Evolutionary conservation across 2,329 filamentous ascomycete genomes (phyloP), one percentile per base, ranked within the genome.

Genomic region (Pleomassaria siparia): DNA sequence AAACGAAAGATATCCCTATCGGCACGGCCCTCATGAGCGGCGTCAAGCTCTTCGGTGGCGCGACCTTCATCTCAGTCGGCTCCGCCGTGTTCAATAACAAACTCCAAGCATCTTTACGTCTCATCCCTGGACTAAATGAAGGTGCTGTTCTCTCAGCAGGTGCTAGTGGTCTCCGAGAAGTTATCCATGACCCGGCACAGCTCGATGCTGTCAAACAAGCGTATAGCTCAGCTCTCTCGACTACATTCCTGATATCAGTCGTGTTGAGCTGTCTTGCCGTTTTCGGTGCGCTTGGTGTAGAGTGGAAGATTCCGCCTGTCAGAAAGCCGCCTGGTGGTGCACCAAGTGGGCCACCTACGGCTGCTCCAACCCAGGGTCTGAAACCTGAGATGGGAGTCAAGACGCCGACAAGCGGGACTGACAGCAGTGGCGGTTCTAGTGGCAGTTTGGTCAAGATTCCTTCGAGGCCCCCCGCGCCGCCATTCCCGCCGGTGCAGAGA

Each of bases 11-110:
- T 41, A 64, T 74, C 1, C 64, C 70, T 1, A 63, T 59, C 11
- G 65, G 64, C 25, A 64, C 68, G 2, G 68, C 70, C 8, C 42
- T 48, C 15, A 45, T 48, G 44, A 57, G 70, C 50, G 69, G 87
- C 68, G 52, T 73, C 28, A 58, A 72, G 42, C 56, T 72, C 45
- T 70, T 74, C 59, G 64, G 64, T 15, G 72, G 72, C 16, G 67
- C 72, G 13, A 61, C 75, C 47, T 71, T 70, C 51, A 56, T 74
- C 40, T 66, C 68, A 1, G 69, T 72, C 13, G 70, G 58, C 2
- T 69, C 74, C 48, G 58, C 58, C 12, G 51, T 66, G 7, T 76
- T 78, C 59, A 58, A 62, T n/a, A 72, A 73, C 42, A 57, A 59
- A 5, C 56, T 76, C 2, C 41, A 50, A 18, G 11, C 3, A 11